Evolutionary conservation across 2,329 filamentous ascomycete genomes (phyloP).

Genomic region (Daldinia sp.): DNA sequence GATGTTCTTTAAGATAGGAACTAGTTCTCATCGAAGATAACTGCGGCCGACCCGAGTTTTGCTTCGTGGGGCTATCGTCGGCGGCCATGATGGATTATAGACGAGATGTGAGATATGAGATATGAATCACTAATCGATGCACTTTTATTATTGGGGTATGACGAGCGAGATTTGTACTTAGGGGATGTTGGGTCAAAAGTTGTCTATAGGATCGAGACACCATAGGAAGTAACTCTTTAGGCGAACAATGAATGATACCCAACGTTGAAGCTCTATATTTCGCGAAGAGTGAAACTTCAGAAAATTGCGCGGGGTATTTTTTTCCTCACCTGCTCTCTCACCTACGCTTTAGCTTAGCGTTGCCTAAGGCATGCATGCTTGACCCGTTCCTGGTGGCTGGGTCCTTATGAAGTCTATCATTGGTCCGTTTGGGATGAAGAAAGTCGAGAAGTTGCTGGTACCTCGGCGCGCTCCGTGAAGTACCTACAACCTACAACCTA

Average conservation of each 20-base stretch:
- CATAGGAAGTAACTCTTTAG: neutral
- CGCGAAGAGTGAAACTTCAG: constrained; percentile 19
- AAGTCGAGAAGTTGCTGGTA: neutral
- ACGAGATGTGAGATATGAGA: neutral
- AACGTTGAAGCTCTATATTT: constrained; percentile 10
- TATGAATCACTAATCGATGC: constrained; percentile 10
- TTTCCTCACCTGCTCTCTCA: constrained; percentile 13
- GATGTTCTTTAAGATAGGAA: constrained; percentile 72
- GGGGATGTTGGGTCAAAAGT: neutral
- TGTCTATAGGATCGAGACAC: constrained; percentile 2
- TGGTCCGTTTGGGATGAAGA: constrained; percentile 13
- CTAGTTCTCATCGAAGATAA: constrained; percentile 68
- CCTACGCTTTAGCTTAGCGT: constrained; percentile 12
- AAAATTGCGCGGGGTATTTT: constrained; percentile 40
- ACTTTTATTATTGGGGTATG: neutral
- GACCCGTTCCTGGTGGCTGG: constrained; percentile 39
- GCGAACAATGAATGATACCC: constrained; percentile 5
- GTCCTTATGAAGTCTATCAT: constrained; percentile 26
- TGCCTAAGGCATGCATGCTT: constrained; percentile 10
- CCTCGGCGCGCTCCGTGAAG: constrained; percentile 6
- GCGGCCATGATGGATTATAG: constrained; percentile 43
- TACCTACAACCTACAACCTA: neutral
- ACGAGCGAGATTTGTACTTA: neutral
- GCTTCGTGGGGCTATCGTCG: constrained; percentile 47
- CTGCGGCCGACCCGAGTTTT: constrained; percentile 58